phyloP scores from a whole-genome alignment of 2,329 filamentous ascomycete species.

The Rhinocladiella similis region DNA sequence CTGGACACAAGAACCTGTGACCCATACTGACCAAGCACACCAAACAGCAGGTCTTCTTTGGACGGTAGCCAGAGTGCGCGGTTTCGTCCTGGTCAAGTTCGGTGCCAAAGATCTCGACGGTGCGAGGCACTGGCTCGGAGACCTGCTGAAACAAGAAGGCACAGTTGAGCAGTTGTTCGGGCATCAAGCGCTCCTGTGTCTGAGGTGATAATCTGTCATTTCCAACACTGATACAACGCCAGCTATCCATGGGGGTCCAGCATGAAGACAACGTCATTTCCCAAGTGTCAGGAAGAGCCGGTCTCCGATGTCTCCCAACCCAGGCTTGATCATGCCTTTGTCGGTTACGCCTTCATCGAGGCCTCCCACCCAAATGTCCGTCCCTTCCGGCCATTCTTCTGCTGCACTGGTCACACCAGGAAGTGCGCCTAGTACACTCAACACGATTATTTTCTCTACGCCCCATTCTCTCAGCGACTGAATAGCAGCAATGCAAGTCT shows the following conservation, averaged over 20 bases:
- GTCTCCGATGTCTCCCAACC: conserved; percentile 87
- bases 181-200: conserved; percentile 75
- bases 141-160: conserved; percentile 73
- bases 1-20: conserved; percentile 52
- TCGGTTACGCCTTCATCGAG: conserved; percentile 73
- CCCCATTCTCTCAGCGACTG: conserved; percentile 90
- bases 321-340: conserved; percentile 88
- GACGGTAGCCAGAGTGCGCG: conserved; percentile 77
- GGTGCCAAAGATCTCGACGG: conserved; percentile 79
- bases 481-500: conserved; percentile 85
- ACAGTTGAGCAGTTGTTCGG: conserved; percentile 73
- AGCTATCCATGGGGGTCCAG: not conserved
- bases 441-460: conserved; percentile 74
- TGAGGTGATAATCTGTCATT: conserved; percentile 49
- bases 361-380: conserved; percentile 73
- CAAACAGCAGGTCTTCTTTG: conserved; percentile 65
- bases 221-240: not conserved
- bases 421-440: conserved; percentile 72
- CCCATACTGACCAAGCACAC: conserved; percentile 50
- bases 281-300: conserved; percentile 85
- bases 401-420: conserved; percentile 72
- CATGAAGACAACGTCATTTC: conserved; percentile 55
- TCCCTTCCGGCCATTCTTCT: conserved; percentile 64
- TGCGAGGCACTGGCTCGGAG: conserved; percentile 74
- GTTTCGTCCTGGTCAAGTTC: conserved; percentile 90